phyloP scores from a whole-genome alignment of 768 basidiomycete species.

The Boletus rufocinnamomeus region DNA sequence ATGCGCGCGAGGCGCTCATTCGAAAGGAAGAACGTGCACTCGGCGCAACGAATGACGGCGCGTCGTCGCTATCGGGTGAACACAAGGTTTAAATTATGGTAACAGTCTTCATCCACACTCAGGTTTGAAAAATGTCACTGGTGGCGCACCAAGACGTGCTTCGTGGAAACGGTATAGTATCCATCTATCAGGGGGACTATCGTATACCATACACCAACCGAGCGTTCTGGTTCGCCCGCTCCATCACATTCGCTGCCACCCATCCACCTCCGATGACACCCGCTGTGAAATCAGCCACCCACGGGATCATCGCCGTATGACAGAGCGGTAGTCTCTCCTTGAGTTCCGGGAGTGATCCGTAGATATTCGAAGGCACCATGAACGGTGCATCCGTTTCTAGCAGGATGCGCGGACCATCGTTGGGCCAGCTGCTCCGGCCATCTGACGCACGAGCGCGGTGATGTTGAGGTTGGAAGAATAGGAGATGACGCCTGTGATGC shows the following conservation, averaged over 20 bases:
- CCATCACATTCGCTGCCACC: conserved; percentile 59
- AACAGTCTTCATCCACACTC: neutral
- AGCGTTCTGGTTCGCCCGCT: conserved; percentile 65
- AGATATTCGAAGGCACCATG: conserved; percentile 81
- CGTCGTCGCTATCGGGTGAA: conserved; percentile 4
- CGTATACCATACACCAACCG: conserved; percentile 53
- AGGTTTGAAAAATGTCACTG: neutral
- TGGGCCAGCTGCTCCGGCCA: conserved; percentile 36
- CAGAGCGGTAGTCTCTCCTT: conserved; percentile 69
- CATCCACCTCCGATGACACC: conserved; percentile 44
- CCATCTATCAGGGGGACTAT: neutral
- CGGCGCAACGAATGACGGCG: neutral
- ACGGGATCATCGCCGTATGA: conserved; percentile 82
- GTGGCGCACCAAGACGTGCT: neutral
- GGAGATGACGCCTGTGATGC: no score
- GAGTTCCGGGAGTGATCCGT: conserved; percentile 49
- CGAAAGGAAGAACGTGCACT: conserved; percentile 42
- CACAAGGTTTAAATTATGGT: neutral
- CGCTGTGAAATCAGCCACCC: conserved; percentile 79
- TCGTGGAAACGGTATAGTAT: neutral
- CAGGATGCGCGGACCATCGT: conserved; percentile 50
- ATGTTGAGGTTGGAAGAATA: conserved; percentile 78
- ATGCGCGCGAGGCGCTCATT: conserved; percentile 56
- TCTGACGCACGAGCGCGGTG: conserved; percentile 57
- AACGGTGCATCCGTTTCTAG: conserved; percentile 88